Conservation (phyloP, 1,284 basidiomycete genomes). For the Trametes polyzona region DNA sequence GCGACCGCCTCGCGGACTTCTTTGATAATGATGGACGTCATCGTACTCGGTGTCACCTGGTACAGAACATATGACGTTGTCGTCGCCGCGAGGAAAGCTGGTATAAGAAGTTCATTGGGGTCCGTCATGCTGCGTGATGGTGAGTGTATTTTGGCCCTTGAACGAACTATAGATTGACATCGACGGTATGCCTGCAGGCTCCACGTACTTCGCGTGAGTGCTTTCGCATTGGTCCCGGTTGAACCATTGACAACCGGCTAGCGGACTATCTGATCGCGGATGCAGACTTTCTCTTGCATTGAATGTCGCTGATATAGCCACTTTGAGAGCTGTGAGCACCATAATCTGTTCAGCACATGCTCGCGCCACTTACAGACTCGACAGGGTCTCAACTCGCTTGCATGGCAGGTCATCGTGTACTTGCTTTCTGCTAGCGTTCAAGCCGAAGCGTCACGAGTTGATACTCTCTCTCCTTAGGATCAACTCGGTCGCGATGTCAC, state of each 20-base stretch:
- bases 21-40: background rate
- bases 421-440: no score
- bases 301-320: background rate
- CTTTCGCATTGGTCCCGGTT: background rate
- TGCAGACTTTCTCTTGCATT: background rate
- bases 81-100: background rate
- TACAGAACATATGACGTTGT: background rate
- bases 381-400: background rate
- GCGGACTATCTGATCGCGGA: no score
- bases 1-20: background rate
- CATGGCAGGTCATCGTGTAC: background rate
- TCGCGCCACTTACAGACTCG: background rate
- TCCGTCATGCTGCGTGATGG: background rate
- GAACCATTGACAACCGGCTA: background rate
- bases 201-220: background rate
- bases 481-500: background rate
- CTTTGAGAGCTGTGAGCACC: background rate
- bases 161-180: no score
- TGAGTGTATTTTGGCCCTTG: no score
- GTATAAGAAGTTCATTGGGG: background rate
- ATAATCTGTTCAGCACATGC: background rate
- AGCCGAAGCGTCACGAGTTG: no score
- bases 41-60: background rate
- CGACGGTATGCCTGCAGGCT: background rate
- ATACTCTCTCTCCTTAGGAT: no score